Conservation (phyloP, 345 rosid genomes). For the Mangifera indica region DNA sequence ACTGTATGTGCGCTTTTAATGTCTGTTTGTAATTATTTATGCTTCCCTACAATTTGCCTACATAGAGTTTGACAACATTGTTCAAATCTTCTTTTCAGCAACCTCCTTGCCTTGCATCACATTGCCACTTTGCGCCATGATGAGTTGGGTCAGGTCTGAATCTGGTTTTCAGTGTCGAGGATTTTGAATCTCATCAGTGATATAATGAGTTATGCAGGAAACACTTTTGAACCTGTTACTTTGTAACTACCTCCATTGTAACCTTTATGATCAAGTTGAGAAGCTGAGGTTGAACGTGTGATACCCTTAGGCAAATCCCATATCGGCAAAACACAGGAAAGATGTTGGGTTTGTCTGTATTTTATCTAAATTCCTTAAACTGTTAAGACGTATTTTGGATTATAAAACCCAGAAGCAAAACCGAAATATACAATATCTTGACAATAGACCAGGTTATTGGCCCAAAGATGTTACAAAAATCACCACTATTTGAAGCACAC, state of each 20-base stretch:
- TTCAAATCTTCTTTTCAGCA: conserved; percentile 33
- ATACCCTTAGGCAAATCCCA: too few species aligned
- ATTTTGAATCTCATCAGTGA: conserved; percentile 21
- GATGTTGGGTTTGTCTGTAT: too few species aligned
- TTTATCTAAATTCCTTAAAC: too few species aligned
- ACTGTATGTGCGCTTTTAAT: neutral
- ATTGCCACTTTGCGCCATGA: conserved; percentile 84
- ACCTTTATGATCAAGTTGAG: conserved; percentile 86
- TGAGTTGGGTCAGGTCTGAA: conserved; percentile 79
- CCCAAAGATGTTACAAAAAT: too few species aligned
- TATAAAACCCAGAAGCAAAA: too few species aligned
- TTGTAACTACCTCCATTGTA: conserved; percentile 83
- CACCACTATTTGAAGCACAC: conserved; percentile 89
- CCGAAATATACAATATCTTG: too few species aligned
- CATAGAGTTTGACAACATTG: neutral
- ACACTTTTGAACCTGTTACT: conserved; percentile 81
- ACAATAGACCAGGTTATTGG: too few species aligned
- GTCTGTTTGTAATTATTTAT: neutral
- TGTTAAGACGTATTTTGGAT: too few species aligned
- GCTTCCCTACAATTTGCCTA: neutral
- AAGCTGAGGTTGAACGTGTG: too few species aligned
- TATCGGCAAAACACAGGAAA: too few species aligned
- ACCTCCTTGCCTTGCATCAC: conserved; percentile 78
- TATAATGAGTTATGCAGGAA: conserved; percentile 54
- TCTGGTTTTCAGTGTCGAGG: conserved; percentile 2